These are phyloP conservation scores for Sparassis latifolia DNA, from an alignment of 1,284 basidiomycete genomes.

Conservation along the genomic window DNA sequence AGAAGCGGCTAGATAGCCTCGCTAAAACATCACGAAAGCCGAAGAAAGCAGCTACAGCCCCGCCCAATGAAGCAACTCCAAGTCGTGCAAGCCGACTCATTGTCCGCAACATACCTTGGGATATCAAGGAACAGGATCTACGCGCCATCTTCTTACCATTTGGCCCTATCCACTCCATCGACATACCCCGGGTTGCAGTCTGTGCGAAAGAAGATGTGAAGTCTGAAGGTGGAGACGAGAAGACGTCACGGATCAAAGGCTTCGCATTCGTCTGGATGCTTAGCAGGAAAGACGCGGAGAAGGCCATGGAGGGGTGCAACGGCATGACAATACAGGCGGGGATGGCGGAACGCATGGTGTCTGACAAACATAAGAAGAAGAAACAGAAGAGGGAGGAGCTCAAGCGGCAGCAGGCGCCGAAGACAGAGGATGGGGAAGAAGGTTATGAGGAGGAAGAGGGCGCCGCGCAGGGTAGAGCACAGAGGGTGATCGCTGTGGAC, in stretches of 20 bases:
- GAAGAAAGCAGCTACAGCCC: conserved; percentile 14
- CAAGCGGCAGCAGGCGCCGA: conserved; percentile 35
- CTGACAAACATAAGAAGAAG: conserved; percentile 74
- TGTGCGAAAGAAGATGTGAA: conserved; percentile 20
- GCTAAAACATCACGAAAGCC: conserved; percentile 37
- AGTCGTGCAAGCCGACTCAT: conserved; percentile 81
- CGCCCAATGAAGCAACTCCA: conserved; percentile 29
- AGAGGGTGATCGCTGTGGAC: conserved; percentile 86
- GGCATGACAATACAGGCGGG: conserved; percentile 69
- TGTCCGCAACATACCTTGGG: conserved; percentile 84
- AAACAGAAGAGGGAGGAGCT: conserved; percentile 56
- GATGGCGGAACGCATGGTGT: conserved; percentile 56
- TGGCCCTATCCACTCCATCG: conserved; percentile 84
- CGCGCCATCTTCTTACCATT: conserved; percentile 84
- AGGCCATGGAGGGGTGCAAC: conserved; percentile 80
- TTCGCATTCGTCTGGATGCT: conserved; percentile 98
- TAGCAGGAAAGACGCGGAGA: conserved; percentile 79
- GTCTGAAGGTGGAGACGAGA: conserved; percentile 7
- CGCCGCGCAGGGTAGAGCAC: conserved; percentile 36
- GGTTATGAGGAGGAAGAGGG: conserved; percentile 35
- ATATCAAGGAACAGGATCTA: conserved; percentile 82
- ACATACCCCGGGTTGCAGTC: conserved; percentile 52
- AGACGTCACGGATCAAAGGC: conserved; percentile 46
- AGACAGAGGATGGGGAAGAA: conserved; percentile 27
- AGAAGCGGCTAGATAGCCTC: conserved; percentile 78